phyloP scores from a whole-genome alignment of 2,329 filamentous ascomycete genomes.

The Aotearoamyces nothofagi region DNA sequence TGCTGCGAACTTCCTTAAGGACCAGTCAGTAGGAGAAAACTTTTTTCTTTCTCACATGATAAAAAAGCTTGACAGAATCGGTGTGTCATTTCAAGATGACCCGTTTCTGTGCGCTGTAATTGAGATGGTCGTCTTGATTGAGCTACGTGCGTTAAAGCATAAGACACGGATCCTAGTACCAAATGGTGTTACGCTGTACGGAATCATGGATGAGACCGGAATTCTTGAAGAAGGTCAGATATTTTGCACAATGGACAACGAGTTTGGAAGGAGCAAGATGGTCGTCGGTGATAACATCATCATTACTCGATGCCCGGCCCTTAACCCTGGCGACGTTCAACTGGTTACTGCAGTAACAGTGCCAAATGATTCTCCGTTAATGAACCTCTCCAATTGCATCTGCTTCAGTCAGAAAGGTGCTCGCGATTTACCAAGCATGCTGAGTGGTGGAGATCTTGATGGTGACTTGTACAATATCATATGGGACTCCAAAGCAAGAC shows the following conservation, averaged over 20 bases:
- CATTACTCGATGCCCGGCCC: slow-evolving; percentile 64
- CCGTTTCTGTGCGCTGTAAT: slow-evolving; percentile 54
- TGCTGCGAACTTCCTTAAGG: slow-evolving; percentile 49
- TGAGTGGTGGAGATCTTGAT: slow-evolving; percentile 73
- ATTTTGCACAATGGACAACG: slow-evolving; percentile 41
- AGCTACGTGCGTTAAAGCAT: slow-evolving; percentile 63
- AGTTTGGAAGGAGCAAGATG: slow-evolving; percentile 17
- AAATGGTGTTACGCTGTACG: slow-evolving; percentile 62
- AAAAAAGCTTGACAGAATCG: slow-evolving; percentile 36
- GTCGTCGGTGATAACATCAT: slow-evolving; percentile 23
- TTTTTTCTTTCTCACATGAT: slow-evolving; percentile 49
- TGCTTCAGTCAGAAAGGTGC: slow-evolving; percentile 58
- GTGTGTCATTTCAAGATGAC: slow-evolving; percentile 52
- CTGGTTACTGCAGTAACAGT: slow-evolving; percentile 46
- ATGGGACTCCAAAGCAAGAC: slow-evolving; percentile 43
- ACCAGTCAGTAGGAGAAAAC: slow-evolving; percentile 41
- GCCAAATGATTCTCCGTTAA: slow-evolving; percentile 40
- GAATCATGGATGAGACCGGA: slow-evolving; percentile 70
- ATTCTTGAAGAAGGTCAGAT: slow-evolving; percentile 52
- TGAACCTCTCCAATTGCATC: slow-evolving; percentile 53
- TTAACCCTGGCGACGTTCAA: slow-evolving; percentile 74
- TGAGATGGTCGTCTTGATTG: slow-evolving; percentile 53
- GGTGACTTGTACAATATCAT: slow-evolving; percentile 74
- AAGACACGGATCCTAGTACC: slow-evolving; percentile 59
- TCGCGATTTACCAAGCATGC: slow-evolving; percentile 62